Base-by-base conservation (phyloP, 139 green algal species). In the Parachlorella kessleri region DNA sequence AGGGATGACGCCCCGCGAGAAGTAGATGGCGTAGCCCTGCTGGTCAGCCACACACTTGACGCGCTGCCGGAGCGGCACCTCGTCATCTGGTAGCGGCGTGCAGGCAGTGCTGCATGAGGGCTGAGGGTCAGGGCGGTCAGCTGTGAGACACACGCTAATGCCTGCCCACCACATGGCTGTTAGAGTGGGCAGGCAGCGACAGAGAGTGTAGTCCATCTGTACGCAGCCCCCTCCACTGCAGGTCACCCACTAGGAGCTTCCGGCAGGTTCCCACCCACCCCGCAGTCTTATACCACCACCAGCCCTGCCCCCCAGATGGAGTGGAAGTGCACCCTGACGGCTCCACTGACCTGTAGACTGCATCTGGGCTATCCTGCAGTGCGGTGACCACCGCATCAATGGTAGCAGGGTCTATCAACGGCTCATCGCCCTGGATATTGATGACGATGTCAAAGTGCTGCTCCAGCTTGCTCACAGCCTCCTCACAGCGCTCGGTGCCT, bases 381-480 rank as follows among this genome's bases (percentile, higher is more conserved):
- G 87, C 88, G 10, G n/a, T 10, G 40, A 95, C 91, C 37, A 93
- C 80, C 4, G 77, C 86, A 70, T 95, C 90, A 8, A 95, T 95
- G 73, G 86, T 83, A n/a, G 87, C 81, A 0, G 91, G 88, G 54
- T 95, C 91, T 23, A 95, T 87, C 63, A 95, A 75, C 9, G 91
- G 91, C 86, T 95, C 91, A 72, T 95, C 91, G 0, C 90, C 91
- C 81, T 95, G 91, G 33, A 95, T 90, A 77, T 95, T 95, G 41
- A 95, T 81, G n/a, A 94, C 91, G 5, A 92, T 82, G 78, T 95
- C 91, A 37, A 79, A 95, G 26, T 80, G 42, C 24, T 75, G 38
- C 5, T 54, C 53, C 54, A 93, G 66, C 63, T 78, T 76, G 41
- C 68, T 71, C 5, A 88, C 73, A 7, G 91, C 91, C 66, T 91